Evolutionary conservation across 23 red algal species (phyloP).

Genomic region (Porphyridium purpureum): DNA sequence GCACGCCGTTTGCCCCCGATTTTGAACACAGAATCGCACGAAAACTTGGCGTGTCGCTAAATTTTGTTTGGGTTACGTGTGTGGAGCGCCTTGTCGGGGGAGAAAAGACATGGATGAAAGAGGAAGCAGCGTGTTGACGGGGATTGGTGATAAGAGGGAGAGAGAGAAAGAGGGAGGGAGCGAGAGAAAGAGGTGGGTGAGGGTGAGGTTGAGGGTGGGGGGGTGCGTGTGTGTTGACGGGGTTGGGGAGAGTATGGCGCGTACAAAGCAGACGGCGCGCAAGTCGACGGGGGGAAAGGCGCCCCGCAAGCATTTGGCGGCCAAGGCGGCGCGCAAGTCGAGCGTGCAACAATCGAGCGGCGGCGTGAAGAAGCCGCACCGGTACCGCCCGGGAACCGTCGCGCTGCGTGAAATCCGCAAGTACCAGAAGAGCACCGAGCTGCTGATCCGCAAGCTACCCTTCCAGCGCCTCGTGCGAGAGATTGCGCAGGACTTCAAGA

Average conservation of each 20-base stretch:
- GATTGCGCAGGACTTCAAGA: slow-evolving; percentile 99
- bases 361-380: slow-evolving; percentile 99
- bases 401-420: slow-evolving; percentile 95
- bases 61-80: too few relatives aligned
- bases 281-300: slow-evolving; percentile 99
- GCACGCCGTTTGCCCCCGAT: too few relatives aligned
- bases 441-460: slow-evolving; percentile 99
- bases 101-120: neutral
- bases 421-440: slow-evolving; percentile 99
- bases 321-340: slow-evolving; percentile 99
- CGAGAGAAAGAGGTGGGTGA: neutral
- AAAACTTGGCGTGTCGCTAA: too few relatives aligned
- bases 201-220: neutral
- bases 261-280: slow-evolving; percentile 99
- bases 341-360: slow-evolving; percentile 74
- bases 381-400: slow-evolving; percentile 97
- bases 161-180: neutral
- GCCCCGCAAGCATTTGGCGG: slow-evolving; percentile 98
- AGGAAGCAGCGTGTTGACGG: neutral
- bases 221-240: neutral
- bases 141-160: neutral
- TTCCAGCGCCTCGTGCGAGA: slow-evolving; percentile 99
- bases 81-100: too few relatives aligned
- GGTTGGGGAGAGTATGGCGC: slow-evolving; percentile 40
- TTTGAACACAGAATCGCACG: too few relatives aligned